Percentiles rank a stretch among this genome's conserved stretches.
These are phyloP conservation scores for Cymodocea nodosa DNA, from an alignment of 116 monocot genomes.

Conservation along the genomic window DNA sequence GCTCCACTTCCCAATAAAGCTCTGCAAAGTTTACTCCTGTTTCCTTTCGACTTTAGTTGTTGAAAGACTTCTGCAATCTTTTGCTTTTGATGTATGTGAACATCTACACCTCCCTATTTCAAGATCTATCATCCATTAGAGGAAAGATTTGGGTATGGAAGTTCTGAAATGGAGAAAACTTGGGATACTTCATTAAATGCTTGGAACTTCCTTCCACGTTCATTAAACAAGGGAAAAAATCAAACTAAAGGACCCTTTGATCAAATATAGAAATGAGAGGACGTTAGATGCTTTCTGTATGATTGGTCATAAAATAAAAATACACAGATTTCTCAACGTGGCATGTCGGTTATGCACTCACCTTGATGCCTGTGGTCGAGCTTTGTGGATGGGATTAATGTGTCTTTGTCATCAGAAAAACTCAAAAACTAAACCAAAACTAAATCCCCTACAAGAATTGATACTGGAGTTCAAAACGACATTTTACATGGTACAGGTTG, in stretches of 20 bases:
- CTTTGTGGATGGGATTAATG: background rate
- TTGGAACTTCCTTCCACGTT: background rate
- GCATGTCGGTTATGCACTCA: constrained; percentile 4
- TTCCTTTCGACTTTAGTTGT: constrained; percentile 19
- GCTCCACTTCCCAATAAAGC: constrained; percentile 29
- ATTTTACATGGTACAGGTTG: too few species aligned
- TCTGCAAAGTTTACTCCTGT: constrained; percentile 17
- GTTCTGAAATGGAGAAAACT: background rate
- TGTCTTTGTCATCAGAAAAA: background rate
- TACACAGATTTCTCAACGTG: constrained; percentile 3
- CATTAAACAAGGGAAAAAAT: constrained; percentile 7
- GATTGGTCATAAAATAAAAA: constrained; percentile 20
- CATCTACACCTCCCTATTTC: background rate
- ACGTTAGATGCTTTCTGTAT: constrained; percentile 22
- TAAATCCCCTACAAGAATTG: background rate
- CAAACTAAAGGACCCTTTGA: constrained; percentile 10
- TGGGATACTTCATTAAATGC: background rate
- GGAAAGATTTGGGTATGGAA: constrained; percentile 9
- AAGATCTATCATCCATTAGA: background rate
- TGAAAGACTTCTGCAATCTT: constrained; percentile 14
- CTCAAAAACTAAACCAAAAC: background rate
- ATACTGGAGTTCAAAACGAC: too few species aligned
- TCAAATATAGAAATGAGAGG: constrained; percentile 23
- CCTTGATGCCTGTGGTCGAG: background rate
- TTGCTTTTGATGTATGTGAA: constrained; percentile 7